Conservation (phyloP, 345 rosid species). For the Physaria fendleri region DNA sequence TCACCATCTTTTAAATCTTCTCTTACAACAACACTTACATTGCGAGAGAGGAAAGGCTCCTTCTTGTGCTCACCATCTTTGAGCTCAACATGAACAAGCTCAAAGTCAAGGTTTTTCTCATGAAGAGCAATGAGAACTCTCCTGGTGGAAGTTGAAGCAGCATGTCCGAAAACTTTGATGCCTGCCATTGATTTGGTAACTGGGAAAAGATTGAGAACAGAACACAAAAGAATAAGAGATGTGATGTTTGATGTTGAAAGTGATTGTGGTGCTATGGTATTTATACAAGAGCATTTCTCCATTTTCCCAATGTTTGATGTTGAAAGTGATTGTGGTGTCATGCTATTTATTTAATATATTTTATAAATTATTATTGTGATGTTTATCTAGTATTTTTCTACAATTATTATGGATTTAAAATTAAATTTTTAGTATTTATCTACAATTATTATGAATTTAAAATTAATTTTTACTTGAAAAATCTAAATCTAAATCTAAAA, state of each 20-base stretch:
- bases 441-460: too few species aligned
- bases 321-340: too few species aligned
- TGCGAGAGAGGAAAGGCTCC: slow-evolving; percentile 29
- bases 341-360: too few species aligned
- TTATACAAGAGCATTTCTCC: slow-evolving; percentile 4
- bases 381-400: too few species aligned
- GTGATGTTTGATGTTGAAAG: slow-evolving; percentile 19
- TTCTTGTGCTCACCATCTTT: slow-evolving; percentile 29
- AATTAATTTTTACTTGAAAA: too few species aligned
- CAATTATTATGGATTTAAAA: too few species aligned
- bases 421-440: too few species aligned
- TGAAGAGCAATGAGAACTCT: slow-evolving; percentile 31
- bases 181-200: slow-evolving; percentile 19
- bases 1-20: too few species aligned
- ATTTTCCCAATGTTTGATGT: too few species aligned
- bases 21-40: slow-evolving; percentile 18
- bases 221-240: slow-evolving; percentile 4
- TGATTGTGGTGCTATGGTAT: slow-evolving; percentile 24
- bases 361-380: too few species aligned
- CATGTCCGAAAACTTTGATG: slow-evolving; percentile 28
- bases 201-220: not conserved
- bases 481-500: too few species aligned
- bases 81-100: slow-evolving; percentile 26
- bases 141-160: slow-evolving; percentile 26
- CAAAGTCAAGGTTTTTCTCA: slow-evolving; percentile 35